Conservation (phyloP, 2,329 filamentous ascomycete genomes). For the Orbilia javanica region DNA sequence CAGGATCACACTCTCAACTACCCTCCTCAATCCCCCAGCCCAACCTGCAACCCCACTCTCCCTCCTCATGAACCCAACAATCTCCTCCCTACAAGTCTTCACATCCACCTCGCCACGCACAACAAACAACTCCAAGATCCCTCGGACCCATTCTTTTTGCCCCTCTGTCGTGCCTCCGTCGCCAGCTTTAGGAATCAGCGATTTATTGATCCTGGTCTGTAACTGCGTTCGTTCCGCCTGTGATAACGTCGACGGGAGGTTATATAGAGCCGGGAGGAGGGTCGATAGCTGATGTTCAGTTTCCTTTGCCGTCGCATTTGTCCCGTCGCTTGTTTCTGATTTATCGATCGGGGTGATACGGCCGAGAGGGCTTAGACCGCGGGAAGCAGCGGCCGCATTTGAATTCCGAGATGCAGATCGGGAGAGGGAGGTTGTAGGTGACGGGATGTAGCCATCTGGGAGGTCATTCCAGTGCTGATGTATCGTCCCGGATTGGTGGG, state of each 20-base stretch:
- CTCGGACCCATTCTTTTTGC: conserved; percentile 58
- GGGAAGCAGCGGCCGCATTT: conserved; percentile 3
- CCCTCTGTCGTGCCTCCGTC: conserved; percentile 35
- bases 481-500: conserved; percentile 61
- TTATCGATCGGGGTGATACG: not conserved
- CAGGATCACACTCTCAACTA: conserved; percentile 59
- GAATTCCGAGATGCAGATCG: conserved; percentile 57
- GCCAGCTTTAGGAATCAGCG: conserved; percentile 31
- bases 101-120: conserved; percentile 55
- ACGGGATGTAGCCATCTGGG: conserved; percentile 60
- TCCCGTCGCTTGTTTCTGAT: not conserved
- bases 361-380: not conserved
- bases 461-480: conserved; percentile 63
- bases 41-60: conserved; percentile 61
- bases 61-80: conserved; percentile 62
- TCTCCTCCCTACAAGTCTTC: conserved; percentile 53
- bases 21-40: conserved; percentile 60
- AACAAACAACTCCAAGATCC: conserved; percentile 58
- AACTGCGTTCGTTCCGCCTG: conserved; percentile 57
- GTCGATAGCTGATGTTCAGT: conserved; percentile 24
- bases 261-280: conserved; percentile 57
- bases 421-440: conserved; percentile 46
- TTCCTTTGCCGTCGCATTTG: too few relatives aligned
- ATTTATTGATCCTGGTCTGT: conserved; percentile 59
- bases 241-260: conserved; percentile 38